Base-by-base conservation (phyloP, 495 filamentous ascomycete species). In the Podospora anserina region DNA sequence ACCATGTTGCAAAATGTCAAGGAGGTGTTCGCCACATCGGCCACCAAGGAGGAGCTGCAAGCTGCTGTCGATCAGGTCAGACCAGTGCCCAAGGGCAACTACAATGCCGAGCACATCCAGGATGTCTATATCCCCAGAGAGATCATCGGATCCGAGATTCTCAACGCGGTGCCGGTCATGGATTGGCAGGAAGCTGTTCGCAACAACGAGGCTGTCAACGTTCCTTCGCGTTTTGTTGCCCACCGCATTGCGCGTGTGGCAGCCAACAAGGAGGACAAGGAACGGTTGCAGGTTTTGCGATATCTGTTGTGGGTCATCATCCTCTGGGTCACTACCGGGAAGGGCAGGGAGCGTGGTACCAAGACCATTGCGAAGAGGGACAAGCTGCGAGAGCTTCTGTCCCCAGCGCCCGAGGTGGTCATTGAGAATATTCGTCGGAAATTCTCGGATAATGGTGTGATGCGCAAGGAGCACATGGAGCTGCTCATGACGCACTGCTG, bases 71-170 rank as follows among this genome's bases (percentile, higher is more conserved):
- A 92, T 74, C 84, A 82, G 34, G 81, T 83, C 34, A 95, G 96
- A 72, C 93, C 95, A 16, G 83, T 93, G 39, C 95, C 95, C 2
- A 85, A 82, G 15, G 85, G 90, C 59, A 92, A 98, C 75, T 82
- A 89, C 59, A 83, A 86, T 2, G 93, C 92, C 26, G 78, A 83
- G 32, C 87, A 88, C 23, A 86, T 92, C n/a, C 85, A 87, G 15
- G 92, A 97, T 53, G 92, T 97, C 54, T 99, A 99, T 77, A 78
- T 90, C 2, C 77, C 91, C 58, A 84, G 89, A 27, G 80, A 81
- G 15, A 79, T 99, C 58, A 87, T 97, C 26, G 86, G 87, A 34
- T 69, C 79, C 16, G 88, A 89, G 28, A 80, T 86, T 9, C 78
- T 87, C 71, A 85, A 84, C 63, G 78, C 83, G 54, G 82, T 94